Evolutionary conservation across 805 yeast genomes (phyloP), one percentile per base, ranked within the genome.

Genomic region (Sugiyamaella boreocaroliniensis): DNA sequence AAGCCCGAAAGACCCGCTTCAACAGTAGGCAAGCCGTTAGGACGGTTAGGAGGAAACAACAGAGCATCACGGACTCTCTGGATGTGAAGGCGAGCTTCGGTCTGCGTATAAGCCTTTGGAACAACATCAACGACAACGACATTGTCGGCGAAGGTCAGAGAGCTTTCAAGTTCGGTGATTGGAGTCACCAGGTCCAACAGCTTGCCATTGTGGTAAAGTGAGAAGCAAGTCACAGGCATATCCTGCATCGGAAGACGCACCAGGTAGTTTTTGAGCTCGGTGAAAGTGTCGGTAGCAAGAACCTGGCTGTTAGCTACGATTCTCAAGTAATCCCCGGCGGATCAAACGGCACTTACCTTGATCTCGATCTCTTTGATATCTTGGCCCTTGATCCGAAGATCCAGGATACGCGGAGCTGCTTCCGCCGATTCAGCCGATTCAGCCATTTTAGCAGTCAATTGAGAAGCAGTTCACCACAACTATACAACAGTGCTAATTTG

Each of bases 71-170:
- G 79, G 47, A 82, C 77, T 54, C 79, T 79, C 48, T 71, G 65
- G 43, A 88, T 65, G 66, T 89, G 96, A 26, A 77, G 78, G 55
- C 80, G 71, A 29, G 86, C 82, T 29, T 76, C 71, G 43, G 76
- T 73, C 64, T 79, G 82, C 54, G 76, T 81, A 71, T 87, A 87
- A 1, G 83, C 72, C 50, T 74, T 76, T 52, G 79, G 79, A 40
- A 68, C 74, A 56, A 86, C 65, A 15, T 65, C 68, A 4, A 50
- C 29, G 37, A 41, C 18, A 47, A 86, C 64, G 11, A 63, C 67
- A 42, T 62, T 64, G 40, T 63, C 67, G n/a, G 72, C 57, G 1
- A 66, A 71, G 9, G 58, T 19, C 15, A 32, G 62, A 10, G 12
- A 10, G 8, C n/a, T 32, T 9, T 32, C 37, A 29, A 67, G 60